Percentiles rank a stretch among this genome's conserved stretches.
phyloP scores from a whole-genome alignment of 1,284 basidiomycete species.

The Ganoderma resinaceum region DNA sequence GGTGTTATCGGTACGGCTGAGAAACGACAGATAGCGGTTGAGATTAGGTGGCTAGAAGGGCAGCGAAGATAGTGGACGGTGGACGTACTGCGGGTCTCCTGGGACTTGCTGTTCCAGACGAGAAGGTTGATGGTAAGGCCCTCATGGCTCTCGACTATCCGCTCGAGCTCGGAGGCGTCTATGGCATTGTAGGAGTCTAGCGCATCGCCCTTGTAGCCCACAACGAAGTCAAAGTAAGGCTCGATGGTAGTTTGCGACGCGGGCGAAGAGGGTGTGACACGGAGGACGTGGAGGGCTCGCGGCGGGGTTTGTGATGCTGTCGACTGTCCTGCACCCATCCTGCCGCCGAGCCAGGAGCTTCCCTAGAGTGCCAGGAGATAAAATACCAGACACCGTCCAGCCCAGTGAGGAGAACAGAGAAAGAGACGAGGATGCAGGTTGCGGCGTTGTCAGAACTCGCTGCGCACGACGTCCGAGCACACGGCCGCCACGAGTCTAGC shows the following conservation, averaged over 20 bases:
- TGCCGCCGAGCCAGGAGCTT: not conserved
- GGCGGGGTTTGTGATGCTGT: constrained; percentile 62
- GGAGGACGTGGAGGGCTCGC: constrained; percentile 83
- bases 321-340: constrained; percentile 81
- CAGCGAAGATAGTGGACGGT: constrained; percentile 36
- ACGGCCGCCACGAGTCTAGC: not conserved
- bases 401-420: not conserved
- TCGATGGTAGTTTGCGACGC: constrained; percentile 88
- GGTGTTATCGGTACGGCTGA: constrained; percentile 87
- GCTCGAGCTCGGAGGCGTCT: constrained; percentile 79
- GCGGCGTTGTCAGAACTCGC: not conserved
- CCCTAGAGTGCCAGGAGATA: not conserved
- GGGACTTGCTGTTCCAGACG: constrained; percentile 92
- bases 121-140: constrained; percentile 79
- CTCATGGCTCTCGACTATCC: constrained; percentile 88
- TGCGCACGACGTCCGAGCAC: no score
- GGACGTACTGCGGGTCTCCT: constrained; percentile 79
- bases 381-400: constrained; percentile 1
- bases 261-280: constrained; percentile 88
- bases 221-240: constrained; percentile 96
- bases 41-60: not conserved
- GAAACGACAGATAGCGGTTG: not conserved
- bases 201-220: constrained; percentile 84
- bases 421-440: not conserved
- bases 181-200: constrained; percentile 62